Evolutionary conservation across 2,329 filamentous ascomycete species (phyloP).

Genomic region (Cercospora brassicicola): DNA sequence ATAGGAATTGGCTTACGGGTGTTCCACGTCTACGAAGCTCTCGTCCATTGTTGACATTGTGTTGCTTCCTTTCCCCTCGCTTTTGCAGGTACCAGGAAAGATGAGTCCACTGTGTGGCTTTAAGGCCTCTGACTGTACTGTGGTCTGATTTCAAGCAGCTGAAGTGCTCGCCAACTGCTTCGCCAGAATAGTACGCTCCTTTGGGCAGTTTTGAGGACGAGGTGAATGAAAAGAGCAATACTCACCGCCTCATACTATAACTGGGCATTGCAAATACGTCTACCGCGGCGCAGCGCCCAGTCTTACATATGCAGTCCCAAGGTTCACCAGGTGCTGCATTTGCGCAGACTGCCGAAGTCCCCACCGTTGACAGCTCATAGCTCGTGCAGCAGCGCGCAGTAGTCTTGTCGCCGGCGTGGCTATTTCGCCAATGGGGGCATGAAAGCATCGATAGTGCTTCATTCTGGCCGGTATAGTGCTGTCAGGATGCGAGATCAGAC

Average conservation of each 20-base stretch:
- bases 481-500: not conserved
- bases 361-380: conserved; percentile 12
- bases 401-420: not conserved
- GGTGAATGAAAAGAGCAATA: not conserved
- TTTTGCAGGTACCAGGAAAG: not conserved
- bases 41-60: not conserved
- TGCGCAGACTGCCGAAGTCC: not conserved
- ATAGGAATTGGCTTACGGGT: not conserved
- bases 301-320: not conserved
- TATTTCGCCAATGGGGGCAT: not conserved
- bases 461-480: not conserved
- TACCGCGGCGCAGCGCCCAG: not conserved
- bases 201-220: not conserved
- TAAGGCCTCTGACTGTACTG: not conserved
- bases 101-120: not conserved
- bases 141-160: not conserved
- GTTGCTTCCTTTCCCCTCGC: not conserved
- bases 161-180: not conserved
- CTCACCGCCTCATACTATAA: not conserved
- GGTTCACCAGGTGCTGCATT: not conserved
- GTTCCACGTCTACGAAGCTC: conserved; percentile 1
- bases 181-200: not conserved
- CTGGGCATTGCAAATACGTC: not conserved
- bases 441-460: not conserved
- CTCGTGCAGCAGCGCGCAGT: conserved; percentile 13